Conservation (phyloP, 768 basidiomycete species). For the Sistotremastrum suecicum region DNA sequence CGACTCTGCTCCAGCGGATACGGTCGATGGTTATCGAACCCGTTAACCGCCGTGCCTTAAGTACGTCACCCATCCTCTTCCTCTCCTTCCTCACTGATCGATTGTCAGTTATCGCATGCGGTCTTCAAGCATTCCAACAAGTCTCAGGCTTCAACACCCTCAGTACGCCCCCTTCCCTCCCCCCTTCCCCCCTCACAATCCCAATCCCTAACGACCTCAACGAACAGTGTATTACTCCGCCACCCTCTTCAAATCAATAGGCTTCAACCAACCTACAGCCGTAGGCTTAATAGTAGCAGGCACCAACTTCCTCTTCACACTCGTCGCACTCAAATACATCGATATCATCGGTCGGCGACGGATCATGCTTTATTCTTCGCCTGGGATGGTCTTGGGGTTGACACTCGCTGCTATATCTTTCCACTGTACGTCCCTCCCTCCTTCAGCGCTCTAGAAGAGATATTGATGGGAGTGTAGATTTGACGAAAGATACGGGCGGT, state of each 20-base stretch:
- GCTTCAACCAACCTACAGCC: constrained; percentile 71
- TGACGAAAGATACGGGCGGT: constrained; percentile 48
- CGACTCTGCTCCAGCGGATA: constrained; percentile 43
- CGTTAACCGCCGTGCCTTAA: constrained; percentile 53
- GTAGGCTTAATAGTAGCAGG: constrained; percentile 68
- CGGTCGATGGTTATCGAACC: constrained; percentile 40
- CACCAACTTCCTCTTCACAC: constrained; percentile 67
- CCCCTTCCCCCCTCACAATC: no score
- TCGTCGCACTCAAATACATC: constrained; percentile 61
- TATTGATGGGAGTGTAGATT: constrained; percentile 20
- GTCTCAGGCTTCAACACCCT: constrained; percentile 77
- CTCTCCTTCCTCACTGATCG: not conserved
- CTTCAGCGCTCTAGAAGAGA: not conserved
- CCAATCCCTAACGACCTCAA: constrained; percentile 1
- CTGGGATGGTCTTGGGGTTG: constrained; percentile 59
- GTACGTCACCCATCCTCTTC: constrained; percentile 22
- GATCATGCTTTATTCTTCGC: constrained; percentile 58
- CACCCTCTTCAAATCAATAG: constrained; percentile 66
- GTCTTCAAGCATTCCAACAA: constrained; percentile 75
- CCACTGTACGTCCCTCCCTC: constrained; percentile 33
- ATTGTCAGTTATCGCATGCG: constrained; percentile 51
- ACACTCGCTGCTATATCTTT: constrained; percentile 51
- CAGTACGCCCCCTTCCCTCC: no score
- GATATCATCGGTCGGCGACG: constrained; percentile 55
- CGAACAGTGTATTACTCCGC: constrained; percentile 38